Base-by-base conservation (phyloP, 2,329 filamentous ascomycete genomes). In the Talaromyces funiculosus region DNA sequence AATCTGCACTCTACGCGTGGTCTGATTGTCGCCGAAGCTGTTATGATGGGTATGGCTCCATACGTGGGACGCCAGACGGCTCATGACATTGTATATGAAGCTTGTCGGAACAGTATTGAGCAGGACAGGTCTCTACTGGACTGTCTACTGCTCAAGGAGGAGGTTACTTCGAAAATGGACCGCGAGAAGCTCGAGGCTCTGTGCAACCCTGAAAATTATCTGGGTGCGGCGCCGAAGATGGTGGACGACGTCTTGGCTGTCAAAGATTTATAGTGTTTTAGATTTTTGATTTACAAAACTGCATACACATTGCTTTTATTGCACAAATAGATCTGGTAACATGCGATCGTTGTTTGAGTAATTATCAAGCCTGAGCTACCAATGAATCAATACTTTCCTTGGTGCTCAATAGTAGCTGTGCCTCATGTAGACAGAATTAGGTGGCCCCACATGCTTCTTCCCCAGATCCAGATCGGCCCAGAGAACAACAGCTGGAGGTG, bases 11-110 rank as follows among this genome's bases (percentile, higher is more conserved):
- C 78, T 0, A 83, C 81, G 0, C 72, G 72, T 43, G 82, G 82
- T 0, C 68, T 84, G 20, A 84, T 84, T 64, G 82, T 84, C 12
- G 82, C 77, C 0, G 83, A 85, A 70, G 81, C 82, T 2, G 80
- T 85, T n/a, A 84, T 85, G 82, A 84, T 85, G 83, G 79, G 76
- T 1, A 72, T 85, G 54, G 83, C 81, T n/a, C 75, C 77, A 16
- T 72, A 78, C 68, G 71, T 82, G 42, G 82, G 82, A 8, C 73
- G 82, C 14, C 80, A 82, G 61, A 73, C 77, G 18, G 82, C 82
- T 2, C 82, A 84, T 67, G 82, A 84, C 64, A 72, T 83, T 38
- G 81, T 85, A 2, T 85, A 85, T 53, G 77, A 78, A 62, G 81
- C 81, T 1, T 85, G 82, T 66, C 78, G 76, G 62, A 71, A 75